Evolutionary conservation across 371 early-diverging fungal species (phyloP).

Genomic region (Mucor irregularis): DNA sequence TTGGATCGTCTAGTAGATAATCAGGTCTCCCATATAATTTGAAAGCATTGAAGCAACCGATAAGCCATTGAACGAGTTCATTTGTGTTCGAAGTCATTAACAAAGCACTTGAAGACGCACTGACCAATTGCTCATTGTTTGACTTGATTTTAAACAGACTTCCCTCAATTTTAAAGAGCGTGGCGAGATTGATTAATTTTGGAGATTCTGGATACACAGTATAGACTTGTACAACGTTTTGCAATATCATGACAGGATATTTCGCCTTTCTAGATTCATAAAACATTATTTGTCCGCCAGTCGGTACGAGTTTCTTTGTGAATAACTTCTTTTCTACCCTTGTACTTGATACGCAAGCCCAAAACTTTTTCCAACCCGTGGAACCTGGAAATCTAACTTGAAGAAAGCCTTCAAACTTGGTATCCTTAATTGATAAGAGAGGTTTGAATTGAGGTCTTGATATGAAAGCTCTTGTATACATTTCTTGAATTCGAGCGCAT

Average conservation of each 20-base stretch:
- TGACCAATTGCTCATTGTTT: slow-evolving; percentile 19
- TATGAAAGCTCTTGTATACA: slow-evolving; percentile 69
- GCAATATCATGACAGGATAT: slow-evolving; percentile 55
- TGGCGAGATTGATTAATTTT: slow-evolving; percentile 41
- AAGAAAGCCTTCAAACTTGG: slow-evolving; percentile 52
- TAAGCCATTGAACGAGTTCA: slow-evolving; percentile 50
- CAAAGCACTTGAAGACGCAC: slow-evolving; percentile 27
- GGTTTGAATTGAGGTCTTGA: slow-evolving; percentile 29
- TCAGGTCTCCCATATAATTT: slow-evolving; percentile 53
- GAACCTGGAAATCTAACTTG: slow-evolving; percentile 65
- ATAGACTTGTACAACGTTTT: slow-evolving; percentile 68
- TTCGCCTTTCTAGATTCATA: slow-evolving; percentile 62
- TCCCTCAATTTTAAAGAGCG: slow-evolving; percentile 48
- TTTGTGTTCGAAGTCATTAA: slow-evolving; percentile 44
- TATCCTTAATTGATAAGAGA: background rate
- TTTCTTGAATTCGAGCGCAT: slow-evolving; percentile 71
- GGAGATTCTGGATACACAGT: slow-evolving; percentile 70
- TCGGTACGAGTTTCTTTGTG: slow-evolving; percentile 51
- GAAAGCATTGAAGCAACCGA: slow-evolving; percentile 50
- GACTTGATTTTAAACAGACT: slow-evolving; percentile 17
- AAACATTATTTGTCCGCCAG: slow-evolving; percentile 59
- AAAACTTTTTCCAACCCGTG: slow-evolving; percentile 67
- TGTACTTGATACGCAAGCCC: slow-evolving; percentile 60
- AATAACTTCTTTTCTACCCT: slow-evolving; percentile 55
- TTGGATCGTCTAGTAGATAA: slow-evolving; percentile 29